These are phyloP conservation scores for Claviceps capensis DNA, from an alignment of 2,329 filamentous ascomycete species.

Conservation along the genomic window DNA sequence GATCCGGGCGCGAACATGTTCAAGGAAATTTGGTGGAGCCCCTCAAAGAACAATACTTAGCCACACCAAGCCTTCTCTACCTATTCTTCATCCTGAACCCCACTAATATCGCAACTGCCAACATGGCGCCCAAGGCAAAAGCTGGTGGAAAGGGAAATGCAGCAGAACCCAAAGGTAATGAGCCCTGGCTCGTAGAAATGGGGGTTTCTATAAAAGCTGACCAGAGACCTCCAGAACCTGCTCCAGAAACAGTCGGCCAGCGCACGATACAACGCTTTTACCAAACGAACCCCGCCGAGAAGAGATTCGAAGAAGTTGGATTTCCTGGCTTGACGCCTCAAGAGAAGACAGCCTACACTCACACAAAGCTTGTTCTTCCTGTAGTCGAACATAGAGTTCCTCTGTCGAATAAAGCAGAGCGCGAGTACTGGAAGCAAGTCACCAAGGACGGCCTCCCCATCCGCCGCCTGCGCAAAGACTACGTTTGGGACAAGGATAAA, in stretches of 20 bases:
- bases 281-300: constrained; percentile 35
- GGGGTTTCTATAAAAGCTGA: background rate
- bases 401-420: constrained; percentile 33
- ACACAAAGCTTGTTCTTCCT: constrained; percentile 31
- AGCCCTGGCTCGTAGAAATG: background rate
- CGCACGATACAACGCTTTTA: constrained; percentile 33
- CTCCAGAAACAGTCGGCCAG: constrained; percentile 33
- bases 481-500: constrained; percentile 38
- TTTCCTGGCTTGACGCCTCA: constrained; percentile 30
- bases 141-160: constrained; percentile 8
- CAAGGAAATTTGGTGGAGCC: constrained; percentile 2
- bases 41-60: constrained; percentile 8
- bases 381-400: constrained; percentile 22
- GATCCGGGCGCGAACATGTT: background rate
- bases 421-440: constrained; percentile 44
- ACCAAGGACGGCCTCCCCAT: constrained; percentile 38
- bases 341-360: constrained; percentile 35
- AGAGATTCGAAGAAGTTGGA: constrained; percentile 29
- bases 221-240: constrained; percentile 14
- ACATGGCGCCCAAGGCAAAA: constrained; percentile 14
- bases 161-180: constrained; percentile 12
- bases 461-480: constrained; percentile 25
- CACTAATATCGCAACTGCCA: constrained; percentile 8
- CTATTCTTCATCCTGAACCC: constrained; percentile 6
- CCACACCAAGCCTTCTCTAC: background rate